Evolutionary conservation across 495 filamentous ascomycete genomes (phyloP).

Genomic region (Aspergillus olivimuriae): DNA sequence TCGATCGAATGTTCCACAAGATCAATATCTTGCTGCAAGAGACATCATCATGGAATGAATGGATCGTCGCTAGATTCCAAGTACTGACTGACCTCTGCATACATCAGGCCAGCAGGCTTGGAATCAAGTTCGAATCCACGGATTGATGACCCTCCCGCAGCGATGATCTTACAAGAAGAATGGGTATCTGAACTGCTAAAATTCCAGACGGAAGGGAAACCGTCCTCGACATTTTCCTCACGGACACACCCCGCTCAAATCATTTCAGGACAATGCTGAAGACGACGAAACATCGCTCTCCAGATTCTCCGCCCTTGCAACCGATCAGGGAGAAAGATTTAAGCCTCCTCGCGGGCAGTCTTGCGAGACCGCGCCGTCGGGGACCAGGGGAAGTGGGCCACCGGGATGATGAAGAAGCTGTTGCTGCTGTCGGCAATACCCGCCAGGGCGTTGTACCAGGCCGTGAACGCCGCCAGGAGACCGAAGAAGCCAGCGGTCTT

Average conservation of each 20-base stretch:
- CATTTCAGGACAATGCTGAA: too few relatives aligned
- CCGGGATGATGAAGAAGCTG: slow-evolving; percentile 95
- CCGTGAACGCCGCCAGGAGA: slow-evolving; percentile 79
- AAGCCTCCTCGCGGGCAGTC: slow-evolving; percentile 36
- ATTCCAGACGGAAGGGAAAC: too few relatives aligned
- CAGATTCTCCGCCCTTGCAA: not conserved
- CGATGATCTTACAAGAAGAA: slow-evolving; percentile 20
- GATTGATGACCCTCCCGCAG: slow-evolving; percentile 4
- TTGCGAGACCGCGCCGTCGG: slow-evolving; percentile 66
- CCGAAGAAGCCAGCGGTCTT: slow-evolving; percentile 87
- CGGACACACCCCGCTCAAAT: too few relatives aligned
- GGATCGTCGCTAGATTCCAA: too few relatives aligned
- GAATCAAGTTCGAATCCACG: too few relatives aligned
- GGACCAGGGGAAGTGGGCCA: slow-evolving; percentile 96
- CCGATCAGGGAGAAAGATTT: slow-evolving; percentile 3
- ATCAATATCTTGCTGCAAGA: too few relatives aligned
- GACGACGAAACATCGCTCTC: not conserved
- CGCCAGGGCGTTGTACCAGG: slow-evolving; percentile 95
- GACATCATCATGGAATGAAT: too few relatives aligned
- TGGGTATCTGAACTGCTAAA: slow-evolving; percentile 29
- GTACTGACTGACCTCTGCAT: too few relatives aligned
- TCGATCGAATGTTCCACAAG: too few relatives aligned
- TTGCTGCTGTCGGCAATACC: slow-evolving; percentile 83
- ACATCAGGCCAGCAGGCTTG: too few relatives aligned
- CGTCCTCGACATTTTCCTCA: too few relatives aligned